Evolutionary conservation across 2,329 filamentous ascomycete species (phyloP), one percentile per base, ranked within the genome.

Genomic region (Trichophyton schoenleinii): DNA sequence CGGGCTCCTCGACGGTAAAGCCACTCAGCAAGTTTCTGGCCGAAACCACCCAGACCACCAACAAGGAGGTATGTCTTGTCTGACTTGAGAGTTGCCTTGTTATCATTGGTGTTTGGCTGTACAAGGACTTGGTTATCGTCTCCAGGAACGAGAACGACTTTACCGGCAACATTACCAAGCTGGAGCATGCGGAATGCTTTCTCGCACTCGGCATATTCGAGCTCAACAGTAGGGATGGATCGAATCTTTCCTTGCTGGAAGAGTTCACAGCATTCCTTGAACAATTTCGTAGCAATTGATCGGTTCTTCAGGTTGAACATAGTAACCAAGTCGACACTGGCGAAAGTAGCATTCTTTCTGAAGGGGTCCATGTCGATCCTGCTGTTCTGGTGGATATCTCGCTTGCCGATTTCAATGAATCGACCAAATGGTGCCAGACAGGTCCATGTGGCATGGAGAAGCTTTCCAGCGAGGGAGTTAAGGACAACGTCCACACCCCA

Each of bases 311-410:
- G 36, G 42, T 31, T 48, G 8, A 48, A 63, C 25, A 60, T 60
- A 44, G 67, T 64, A 25, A 59, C 55, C 55, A 64, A 60, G 41
- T 66, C 64, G 34, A 66, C 58, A 20, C 59, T 58, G 58, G 60
- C 34, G 48, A 77, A 77, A 2, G 69, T 73, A n/a, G 71, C 68
- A 60, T 71, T 76, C 4, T 69, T 67, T 77, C 0, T 44, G 44
- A 63, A 64, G 9, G 53, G 59, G 42, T 55, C 42, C 62, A 64
- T 64, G 2, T 59, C 58, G 11, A 64, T 22, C 20, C 49, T 60
- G 55, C 36, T 62, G 41, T 64, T 64, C 25, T 58, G 57, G 18
- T 44, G 34, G 20, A 61, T 61, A 57, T 64, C 62, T 6, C 53
- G 25, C 36, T 62, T 64, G 13, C 58, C 53, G 18, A 53, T 62